These are phyloP conservation scores for Trichoderma gracile DNA, from an alignment of 2,329 filamentous ascomycete species.

Conservation along the genomic window DNA sequence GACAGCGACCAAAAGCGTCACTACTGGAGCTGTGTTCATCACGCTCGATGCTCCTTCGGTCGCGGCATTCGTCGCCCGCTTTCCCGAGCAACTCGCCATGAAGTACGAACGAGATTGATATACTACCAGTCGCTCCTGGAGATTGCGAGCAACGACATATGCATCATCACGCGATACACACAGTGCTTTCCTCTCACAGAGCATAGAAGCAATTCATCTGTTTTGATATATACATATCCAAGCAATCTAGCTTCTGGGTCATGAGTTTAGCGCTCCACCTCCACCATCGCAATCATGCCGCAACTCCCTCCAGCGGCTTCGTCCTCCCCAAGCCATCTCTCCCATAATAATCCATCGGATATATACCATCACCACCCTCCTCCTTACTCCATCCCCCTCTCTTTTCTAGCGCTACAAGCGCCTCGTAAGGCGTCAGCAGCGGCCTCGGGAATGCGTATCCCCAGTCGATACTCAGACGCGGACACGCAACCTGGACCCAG, in stretches of 20 bases:
- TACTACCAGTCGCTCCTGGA: neutral
- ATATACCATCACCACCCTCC: constrained; percentile 56
- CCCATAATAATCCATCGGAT: constrained; percentile 98
- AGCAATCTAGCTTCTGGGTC: neutral
- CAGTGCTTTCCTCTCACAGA: neutral
- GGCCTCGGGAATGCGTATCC: constrained; percentile 92
- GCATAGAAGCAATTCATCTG: neutral
- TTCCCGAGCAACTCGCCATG: too few relatives aligned
- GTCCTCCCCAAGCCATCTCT: constrained; percentile 87
- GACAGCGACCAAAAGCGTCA: too few relatives aligned
- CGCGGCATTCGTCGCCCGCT: neutral
- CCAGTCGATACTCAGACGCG: constrained; percentile 97
- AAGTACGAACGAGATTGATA: neutral
- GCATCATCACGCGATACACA: neutral
- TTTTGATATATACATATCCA: neutral
- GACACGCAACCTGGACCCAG: constrained; percentile 98
- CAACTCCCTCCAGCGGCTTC: constrained; percentile 47
- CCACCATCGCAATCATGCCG: constrained; percentile 22
- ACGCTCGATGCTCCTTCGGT: too few relatives aligned
- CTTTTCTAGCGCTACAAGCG: constrained; percentile 81
- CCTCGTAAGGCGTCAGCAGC: constrained; percentile 91
- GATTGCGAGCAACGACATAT: too few relatives aligned
- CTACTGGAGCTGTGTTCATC: too few relatives aligned
- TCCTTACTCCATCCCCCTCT: constrained; percentile 68
- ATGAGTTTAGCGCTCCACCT: neutral